Evolutionary conservation across 2,329 filamentous ascomycete genomes (phyloP), one percentile per base, ranked within the genome.

Genomic region (Ophiostoma piceae): DNA sequence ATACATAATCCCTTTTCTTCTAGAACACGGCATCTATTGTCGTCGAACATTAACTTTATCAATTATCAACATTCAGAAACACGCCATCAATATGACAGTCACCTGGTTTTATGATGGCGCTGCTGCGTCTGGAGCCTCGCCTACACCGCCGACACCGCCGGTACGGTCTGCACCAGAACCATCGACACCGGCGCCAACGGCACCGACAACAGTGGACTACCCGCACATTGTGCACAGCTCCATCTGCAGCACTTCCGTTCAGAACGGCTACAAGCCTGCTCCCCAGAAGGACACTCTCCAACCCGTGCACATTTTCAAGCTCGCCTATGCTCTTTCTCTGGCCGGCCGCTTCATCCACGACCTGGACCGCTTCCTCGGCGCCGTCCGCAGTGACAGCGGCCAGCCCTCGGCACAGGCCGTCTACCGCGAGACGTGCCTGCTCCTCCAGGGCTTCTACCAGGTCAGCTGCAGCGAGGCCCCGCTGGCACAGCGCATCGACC

Each of bases 271-370:
- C n/a, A 8, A 57, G 51, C 8, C 51, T 11, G 3, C 51, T 9
- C 51, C n/a, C 8, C 51, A 47, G 43, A 5, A 7, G 4, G 16
- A 6, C 7, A 4, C 51, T 22, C 51, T 57, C 8, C n/a, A 19
- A n/a, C 51, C 51, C 2, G 51, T 57, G 19, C 62, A 62, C 67
- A 57, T 69, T 37, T 71, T 69, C 37, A 51, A 69, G 67, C 67
- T 69, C 3, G 65, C 67, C 22, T 71, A 71, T 19, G 70, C 67
- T 8, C 37, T 71, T 4, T 60, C 67, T 1, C 37, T 68, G 6
- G 64, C 67, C 6, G 70, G 67, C 19, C 67, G 70, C 19, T 69
- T 69, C 64, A 39, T 22, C 47, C 32, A 29, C n/a, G 70, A 71
- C 54, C 29, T 68, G 3, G 11, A 41, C 7, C 43, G 47, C 9